A percentile compares a stretch with the other conserved stretches of the same genome.
Evolutionary conservation across 139 green algal species (phyloP).

Genomic region (Yamagishiella unicocca): DNA sequence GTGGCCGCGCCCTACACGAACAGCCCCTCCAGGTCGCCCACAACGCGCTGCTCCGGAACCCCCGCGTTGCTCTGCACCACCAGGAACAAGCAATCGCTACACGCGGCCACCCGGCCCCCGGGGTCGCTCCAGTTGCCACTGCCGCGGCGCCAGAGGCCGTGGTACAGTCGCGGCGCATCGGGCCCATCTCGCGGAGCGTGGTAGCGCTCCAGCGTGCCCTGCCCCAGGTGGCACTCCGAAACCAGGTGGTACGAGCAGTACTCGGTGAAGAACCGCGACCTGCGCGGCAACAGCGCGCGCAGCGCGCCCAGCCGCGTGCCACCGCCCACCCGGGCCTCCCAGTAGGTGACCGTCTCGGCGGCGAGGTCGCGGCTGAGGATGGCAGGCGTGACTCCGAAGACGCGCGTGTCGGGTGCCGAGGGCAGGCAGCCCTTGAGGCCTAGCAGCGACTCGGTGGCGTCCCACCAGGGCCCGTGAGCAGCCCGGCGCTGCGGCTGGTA

Average conservation of each 20-base stretch:
- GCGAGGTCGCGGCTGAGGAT: neutral
- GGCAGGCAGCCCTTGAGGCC: neutral
- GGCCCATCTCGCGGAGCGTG: neutral
- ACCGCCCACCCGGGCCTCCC: neutral
- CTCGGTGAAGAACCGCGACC: constrained; percentile 22
- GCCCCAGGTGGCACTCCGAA: constrained; percentile 6
- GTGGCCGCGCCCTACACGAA: no score
- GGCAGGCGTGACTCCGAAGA: constrained; percentile 28
- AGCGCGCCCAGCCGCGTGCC: neutral
- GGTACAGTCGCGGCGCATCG: constrained; percentile 8
- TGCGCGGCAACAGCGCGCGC: neutral
- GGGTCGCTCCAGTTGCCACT: neutral
- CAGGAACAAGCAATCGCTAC: constrained; percentile 25
- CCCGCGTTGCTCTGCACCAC: constrained; percentile 39
- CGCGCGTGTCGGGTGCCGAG: neutral
- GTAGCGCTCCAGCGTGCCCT: neutral
- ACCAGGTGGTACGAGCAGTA: constrained; percentile 33
- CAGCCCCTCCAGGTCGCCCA: constrained; percentile 27
- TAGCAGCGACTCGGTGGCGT: constrained; percentile 2
- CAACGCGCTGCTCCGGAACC: neutral
- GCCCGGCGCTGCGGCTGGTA: constrained; percentile 32
- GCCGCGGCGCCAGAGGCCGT: neutral
- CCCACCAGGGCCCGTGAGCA: neutral
- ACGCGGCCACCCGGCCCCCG: neutral
- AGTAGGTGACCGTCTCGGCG: neutral